These are phyloP conservation scores for Calocybe indica DNA, from an alignment of 768 basidiomycete species.

Conservation along the genomic window DNA sequence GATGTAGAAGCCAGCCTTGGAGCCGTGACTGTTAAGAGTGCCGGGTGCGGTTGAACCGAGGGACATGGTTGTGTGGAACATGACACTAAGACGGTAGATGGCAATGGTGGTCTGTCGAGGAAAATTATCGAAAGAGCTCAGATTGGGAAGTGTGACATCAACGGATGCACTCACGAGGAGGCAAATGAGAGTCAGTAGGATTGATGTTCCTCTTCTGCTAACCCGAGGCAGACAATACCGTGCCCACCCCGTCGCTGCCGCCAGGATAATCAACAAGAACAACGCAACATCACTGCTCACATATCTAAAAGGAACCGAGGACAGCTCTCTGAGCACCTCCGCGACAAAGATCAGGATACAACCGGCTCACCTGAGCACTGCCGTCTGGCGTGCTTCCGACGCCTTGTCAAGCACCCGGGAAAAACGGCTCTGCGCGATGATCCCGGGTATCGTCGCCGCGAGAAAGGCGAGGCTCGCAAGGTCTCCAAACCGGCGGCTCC, in stretches of 20 bases:
- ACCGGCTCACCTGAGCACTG: conserved; percentile 14
- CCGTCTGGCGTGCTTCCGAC: conserved; percentile 11
- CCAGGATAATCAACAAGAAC: conserved; percentile 11
- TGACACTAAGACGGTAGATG: conserved; percentile 34
- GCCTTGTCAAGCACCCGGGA: conserved; percentile 11
- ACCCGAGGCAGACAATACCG: conserved; percentile 19
- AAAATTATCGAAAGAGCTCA: too few relatives aligned
- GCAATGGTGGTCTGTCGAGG: conserved; percentile 21
- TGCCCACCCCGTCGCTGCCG: conserved; percentile 15
- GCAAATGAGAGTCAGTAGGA: conserved; percentile 15
- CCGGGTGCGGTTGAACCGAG: conserved; percentile 23
- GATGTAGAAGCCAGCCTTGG: conserved; percentile 37
- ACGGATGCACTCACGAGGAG: conserved; percentile 22
- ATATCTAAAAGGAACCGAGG: conserved; percentile 10
- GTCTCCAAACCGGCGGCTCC: conserved; percentile 22
- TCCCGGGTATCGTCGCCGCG: conserved; percentile 21
- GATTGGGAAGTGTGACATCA: too few relatives aligned
- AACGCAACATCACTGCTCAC: conserved; percentile 16
- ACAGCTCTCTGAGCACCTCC: not conserved
- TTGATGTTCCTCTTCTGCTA: conserved; percentile 14
- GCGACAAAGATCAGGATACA: conserved; percentile 4
- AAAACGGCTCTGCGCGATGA: conserved; percentile 21
- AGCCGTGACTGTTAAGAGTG: conserved; percentile 24
- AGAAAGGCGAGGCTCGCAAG: conserved; percentile 21
- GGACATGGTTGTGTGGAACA: conserved; percentile 27